phyloP scores from a whole-genome alignment of 768 basidiomycete genomes.

The Boletellus ananiceps region DNA sequence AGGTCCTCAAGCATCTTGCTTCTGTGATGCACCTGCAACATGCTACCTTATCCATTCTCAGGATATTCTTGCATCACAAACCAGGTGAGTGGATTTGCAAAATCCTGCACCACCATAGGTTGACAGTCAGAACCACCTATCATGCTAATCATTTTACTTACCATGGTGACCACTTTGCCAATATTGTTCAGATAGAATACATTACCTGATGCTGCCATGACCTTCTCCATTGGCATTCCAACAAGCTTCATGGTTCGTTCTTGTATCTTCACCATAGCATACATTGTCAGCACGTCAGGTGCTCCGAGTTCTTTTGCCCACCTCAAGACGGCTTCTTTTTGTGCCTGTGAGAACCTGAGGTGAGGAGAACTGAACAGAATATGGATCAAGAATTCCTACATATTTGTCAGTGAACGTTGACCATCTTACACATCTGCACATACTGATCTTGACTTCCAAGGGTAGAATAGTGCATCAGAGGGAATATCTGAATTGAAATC shows the following conservation, averaged over 20 bases:
- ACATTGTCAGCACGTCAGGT: conserved; percentile 24
- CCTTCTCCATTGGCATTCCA: conserved; percentile 23
- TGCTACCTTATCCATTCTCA: conserved; percentile 15
- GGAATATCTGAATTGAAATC: too few relatives aligned
- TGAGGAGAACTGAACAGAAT: conserved; percentile 31
- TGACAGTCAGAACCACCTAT: background rate
- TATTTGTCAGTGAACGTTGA: background rate
- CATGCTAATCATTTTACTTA: conserved; percentile 1
- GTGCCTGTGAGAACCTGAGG: conserved; percentile 28
- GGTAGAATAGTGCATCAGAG: conserved; percentile 1
- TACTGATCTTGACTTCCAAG: conserved; percentile 5
- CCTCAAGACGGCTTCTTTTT: conserved; percentile 25
- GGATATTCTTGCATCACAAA: conserved; percentile 28
- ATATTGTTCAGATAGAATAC: conserved; percentile 29
- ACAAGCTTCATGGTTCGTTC: conserved; percentile 14
- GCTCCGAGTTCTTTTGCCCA: conserved; percentile 31
- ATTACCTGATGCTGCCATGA: conserved; percentile 16
- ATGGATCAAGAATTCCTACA: conserved; percentile 29
- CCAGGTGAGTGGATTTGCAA: conserved; percentile 20
- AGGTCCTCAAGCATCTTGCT: conserved; percentile 29
- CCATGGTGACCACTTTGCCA: conserved; percentile 16
- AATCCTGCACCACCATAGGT: conserved; percentile 17
- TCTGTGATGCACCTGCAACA: conserved; percentile 26
- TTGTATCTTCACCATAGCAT: conserved; percentile 20
- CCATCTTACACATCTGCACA: background rate